These are phyloP conservation scores for Podila horticola DNA, from an alignment of 192 early-diverging fungal genomes.

Conservation along the genomic window DNA sequence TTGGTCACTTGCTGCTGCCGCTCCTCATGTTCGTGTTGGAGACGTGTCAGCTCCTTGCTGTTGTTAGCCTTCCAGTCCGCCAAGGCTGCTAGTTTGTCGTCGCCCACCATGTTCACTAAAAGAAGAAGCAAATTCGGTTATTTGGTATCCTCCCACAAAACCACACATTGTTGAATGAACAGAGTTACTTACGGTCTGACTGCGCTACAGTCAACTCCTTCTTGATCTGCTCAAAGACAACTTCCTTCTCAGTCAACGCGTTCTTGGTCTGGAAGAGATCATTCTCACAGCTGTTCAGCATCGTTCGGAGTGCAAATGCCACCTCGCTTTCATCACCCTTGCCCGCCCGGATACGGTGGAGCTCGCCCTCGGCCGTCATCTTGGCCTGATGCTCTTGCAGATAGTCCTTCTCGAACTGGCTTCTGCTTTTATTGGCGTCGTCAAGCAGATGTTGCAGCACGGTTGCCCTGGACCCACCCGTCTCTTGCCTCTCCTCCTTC, in stretches of 20 bases:
- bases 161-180: not conserved
- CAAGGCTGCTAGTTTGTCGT: constrained; percentile 18
- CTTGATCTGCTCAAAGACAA: constrained; percentile 35
- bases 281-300: constrained; percentile 34
- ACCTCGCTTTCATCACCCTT: constrained; percentile 34
- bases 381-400: constrained; percentile 60
- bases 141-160: too few relatives aligned
- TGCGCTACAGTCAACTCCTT: constrained; percentile 39
- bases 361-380: constrained; percentile 52
- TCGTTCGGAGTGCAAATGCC: constrained; percentile 24
- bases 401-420: constrained; percentile 72
- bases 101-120: constrained; percentile 42
- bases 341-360: constrained; percentile 33
- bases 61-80: constrained; percentile 35
- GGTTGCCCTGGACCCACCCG: constrained; percentile 45
- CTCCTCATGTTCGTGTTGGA: constrained; percentile 55
- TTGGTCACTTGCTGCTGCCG: constrained; percentile 27
- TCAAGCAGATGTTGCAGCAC: constrained; percentile 70
- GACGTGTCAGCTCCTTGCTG: constrained; percentile 18
- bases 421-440: constrained; percentile 67
- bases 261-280: constrained; percentile 37
- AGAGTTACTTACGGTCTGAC: constrained; percentile 43
- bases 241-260: constrained; percentile 36
- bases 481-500: constrained; percentile 38
- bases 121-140: not conserved